phyloP scores from a whole-genome alignment of 495 filamentous ascomycete genomes.

The Darksidea phi region DNA sequence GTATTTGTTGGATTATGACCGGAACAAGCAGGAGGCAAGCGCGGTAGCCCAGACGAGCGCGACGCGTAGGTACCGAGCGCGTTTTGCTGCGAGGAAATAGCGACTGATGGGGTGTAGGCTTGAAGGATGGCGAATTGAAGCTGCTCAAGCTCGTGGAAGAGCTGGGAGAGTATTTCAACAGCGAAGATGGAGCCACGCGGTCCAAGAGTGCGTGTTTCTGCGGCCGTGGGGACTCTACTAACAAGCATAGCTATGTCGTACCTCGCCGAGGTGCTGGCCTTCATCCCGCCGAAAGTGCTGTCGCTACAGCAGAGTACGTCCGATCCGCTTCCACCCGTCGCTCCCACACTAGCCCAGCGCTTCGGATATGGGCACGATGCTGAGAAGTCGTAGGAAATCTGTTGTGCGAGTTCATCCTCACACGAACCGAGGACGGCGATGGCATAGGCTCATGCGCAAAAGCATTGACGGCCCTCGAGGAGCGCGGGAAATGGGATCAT shows the following conservation, averaged over 20 bases:
- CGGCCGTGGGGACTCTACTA: neutral
- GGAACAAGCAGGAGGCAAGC: slow-evolving; percentile 59
- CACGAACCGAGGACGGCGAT: slow-evolving; percentile 44
- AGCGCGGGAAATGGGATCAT: slow-evolving; percentile 44
- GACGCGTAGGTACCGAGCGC: slow-evolving; percentile 46
- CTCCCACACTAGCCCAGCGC: neutral
- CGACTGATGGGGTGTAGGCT: slow-evolving; percentile 45
- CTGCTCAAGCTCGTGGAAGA: slow-evolving; percentile 67
- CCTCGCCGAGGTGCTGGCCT: slow-evolving; percentile 62
- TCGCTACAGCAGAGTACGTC: slow-evolving; percentile 60
- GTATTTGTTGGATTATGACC: slow-evolving; percentile 65
- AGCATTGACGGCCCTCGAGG: slow-evolving; percentile 42
- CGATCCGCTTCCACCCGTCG: neutral
- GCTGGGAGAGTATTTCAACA: slow-evolving; percentile 67
- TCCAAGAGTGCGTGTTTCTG: slow-evolving; percentile 48
- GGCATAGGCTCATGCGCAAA: slow-evolving; percentile 41
- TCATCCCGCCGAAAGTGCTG: slow-evolving; percentile 58
- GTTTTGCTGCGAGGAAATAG: slow-evolving; percentile 1
- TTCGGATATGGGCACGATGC: neutral
- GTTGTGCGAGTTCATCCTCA: slow-evolving; percentile 45
- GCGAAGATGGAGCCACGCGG: slow-evolving; percentile 63
- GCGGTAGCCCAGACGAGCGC: slow-evolving; percentile 59
- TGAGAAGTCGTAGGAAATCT: slow-evolving; percentile 37
- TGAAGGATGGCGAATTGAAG: slow-evolving; percentile 62
- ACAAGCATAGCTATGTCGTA: slow-evolving; percentile 56